Evolutionary conservation across 176 grass and related monocot species (phyloP), one percentile per base, ranked within the genome.

Genomic region (Aegilops longissima): DNA sequence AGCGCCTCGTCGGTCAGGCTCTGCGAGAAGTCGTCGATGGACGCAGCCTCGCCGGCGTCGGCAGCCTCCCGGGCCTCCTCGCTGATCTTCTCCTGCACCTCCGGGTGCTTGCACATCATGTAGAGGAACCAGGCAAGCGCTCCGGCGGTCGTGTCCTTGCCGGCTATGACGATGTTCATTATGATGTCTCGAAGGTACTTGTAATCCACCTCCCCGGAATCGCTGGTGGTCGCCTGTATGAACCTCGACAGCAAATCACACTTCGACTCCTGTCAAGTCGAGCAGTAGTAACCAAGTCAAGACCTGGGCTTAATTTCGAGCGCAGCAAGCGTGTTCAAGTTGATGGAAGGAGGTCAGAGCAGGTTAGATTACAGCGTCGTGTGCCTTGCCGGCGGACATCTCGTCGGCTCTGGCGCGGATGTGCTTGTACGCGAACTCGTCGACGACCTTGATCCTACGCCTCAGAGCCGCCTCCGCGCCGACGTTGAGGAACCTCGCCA

Each of bases 111-210:
- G 93, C 93, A 92, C 33, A 88, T 62, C 93, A 92, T 89, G 83
- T 87, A 92, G 31, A 95, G 70, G 66, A 95, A 95, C 93, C 93
- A 93, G n/a, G 93, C 27, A 0, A 95, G 88, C 3, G 77, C 63
- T 0, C 90, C 86, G 5, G 93, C 90, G 0, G 90, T 91, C 6
- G 90, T 85, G 73, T 92, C 93, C 85, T 92, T 95, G 17, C 93
- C 90, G 12, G 90, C 93, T 33, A 95, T 87, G 38, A 92, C 88
- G 1, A 95, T 89, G 84, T 77, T 89, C 47, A 91, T 81, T 31
- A 92, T 90, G 66, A 95, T 92, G 80, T 92, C 90, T 38, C 93
- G 65, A 66, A 95, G 75, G 18, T 95, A 92, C 80, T 89, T 85
- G 80, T 75, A 65, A 17, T 86, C 73, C 33, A 92, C 85, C 20